phyloP scores from a whole-genome alignment of 2,329 filamentous ascomycete species.

The Trichophyton verrucosum region DNA sequence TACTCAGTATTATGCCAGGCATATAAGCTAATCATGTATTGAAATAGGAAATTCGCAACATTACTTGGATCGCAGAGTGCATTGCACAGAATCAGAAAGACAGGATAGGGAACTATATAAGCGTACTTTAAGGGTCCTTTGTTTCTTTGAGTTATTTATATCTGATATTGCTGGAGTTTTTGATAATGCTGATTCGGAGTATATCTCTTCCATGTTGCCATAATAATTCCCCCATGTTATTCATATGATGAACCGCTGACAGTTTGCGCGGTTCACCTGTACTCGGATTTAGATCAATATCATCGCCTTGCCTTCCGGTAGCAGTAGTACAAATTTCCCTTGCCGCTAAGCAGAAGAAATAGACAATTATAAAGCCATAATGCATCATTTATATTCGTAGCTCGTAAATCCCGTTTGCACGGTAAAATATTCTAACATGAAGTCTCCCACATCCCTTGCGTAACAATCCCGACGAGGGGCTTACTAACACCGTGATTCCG shows the following conservation, averaged over 20 bases:
- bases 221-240: background rate
- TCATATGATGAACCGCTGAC: background rate
- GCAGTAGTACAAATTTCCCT: background rate
- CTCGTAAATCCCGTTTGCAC: background rate
- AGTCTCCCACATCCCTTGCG: background rate
- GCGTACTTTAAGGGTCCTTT: constrained; percentile 59
- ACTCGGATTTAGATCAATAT: background rate
- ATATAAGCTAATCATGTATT: constrained; percentile 11
- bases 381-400: background rate
- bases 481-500: background rate
- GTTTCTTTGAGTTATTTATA: constrained; percentile 7
- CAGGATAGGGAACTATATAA: constrained; percentile 96
- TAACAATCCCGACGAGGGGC: background rate
- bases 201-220: background rate
- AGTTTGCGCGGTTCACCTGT: background rate
- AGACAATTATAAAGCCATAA: background rate
- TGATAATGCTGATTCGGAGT: background rate
- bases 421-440: constrained; percentile 1
- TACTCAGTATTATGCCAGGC: too few species aligned
- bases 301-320: background rate
- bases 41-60: constrained; percentile 88
- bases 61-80: constrained; percentile 98
- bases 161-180: constrained; percentile 4
- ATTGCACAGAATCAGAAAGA: constrained; percentile 99
- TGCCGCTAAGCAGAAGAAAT: background rate